Evolutionary conservation across 164 flowering plant species (phyloP).

Genomic region (Kalanchoe fedtschenkoi): DNA sequence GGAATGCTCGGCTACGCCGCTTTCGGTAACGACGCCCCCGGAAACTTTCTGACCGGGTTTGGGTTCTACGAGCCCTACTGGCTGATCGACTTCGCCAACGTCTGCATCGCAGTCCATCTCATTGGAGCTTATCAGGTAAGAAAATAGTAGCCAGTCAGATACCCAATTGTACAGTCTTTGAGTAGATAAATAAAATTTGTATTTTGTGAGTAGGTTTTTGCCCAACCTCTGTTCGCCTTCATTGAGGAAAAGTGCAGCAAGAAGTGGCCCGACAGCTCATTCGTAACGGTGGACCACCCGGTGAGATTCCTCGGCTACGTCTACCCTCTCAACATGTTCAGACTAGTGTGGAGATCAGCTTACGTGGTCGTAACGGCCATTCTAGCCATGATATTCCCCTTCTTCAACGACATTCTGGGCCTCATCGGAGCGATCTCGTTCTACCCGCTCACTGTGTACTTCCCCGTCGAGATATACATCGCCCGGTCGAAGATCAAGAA

Average conservation of each 20-base stretch:
- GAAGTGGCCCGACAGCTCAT: slow-evolving; percentile 16
- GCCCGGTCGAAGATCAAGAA: slow-evolving; percentile 19
- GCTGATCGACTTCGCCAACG: slow-evolving; percentile 37
- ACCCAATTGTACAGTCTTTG: not conserved
- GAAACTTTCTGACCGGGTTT: slow-evolving; percentile 42
- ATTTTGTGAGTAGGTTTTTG: slow-evolving; percentile 20
- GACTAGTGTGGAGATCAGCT: slow-evolving; percentile 29
- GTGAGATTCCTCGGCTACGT: slow-evolving; percentile 19
- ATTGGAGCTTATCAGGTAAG: slow-evolving; percentile 54
- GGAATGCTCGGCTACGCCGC: slow-evolving; percentile 38
- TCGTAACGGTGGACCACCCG: slow-evolving; percentile 14
- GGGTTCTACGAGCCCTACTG: slow-evolving; percentile 42
- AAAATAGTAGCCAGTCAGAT: not conserved
- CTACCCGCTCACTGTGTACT: slow-evolving; percentile 47
- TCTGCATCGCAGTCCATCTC: slow-evolving; percentile 33
- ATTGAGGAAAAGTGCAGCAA: slow-evolving; percentile 12
- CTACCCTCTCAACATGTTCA: slow-evolving; percentile 14
- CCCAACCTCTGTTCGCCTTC: slow-evolving; percentile 29
- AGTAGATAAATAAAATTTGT: not conserved
- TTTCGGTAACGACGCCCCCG: slow-evolving; percentile 37
- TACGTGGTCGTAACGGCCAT: slow-evolving; percentile 27
- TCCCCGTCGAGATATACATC: slow-evolving; percentile 51
- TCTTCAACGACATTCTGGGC: slow-evolving; percentile 46
- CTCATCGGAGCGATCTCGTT: slow-evolving; percentile 39
- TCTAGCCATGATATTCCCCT: slow-evolving; percentile 44